A percentile compares a stretch with the other conserved stretches of the same genome.
Conservation (phyloP, 2,329 filamentous ascomycete species). For the Scortechinia acanthostroma region DNA sequence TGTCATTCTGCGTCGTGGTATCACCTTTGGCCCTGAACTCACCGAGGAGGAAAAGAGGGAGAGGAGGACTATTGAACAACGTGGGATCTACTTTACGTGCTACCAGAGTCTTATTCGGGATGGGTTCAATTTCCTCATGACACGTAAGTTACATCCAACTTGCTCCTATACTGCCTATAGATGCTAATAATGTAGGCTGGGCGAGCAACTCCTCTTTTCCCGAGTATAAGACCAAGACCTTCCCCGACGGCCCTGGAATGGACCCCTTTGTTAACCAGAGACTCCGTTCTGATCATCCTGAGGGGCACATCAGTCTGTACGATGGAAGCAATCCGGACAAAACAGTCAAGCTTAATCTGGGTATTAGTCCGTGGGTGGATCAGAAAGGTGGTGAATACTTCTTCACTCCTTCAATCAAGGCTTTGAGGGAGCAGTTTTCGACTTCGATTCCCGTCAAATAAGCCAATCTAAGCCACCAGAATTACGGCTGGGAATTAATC, state of each 20-base stretch:
- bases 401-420: not conserved
- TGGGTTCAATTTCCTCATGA: not conserved
- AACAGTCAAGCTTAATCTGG: not conserved
- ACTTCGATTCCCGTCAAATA: too few relatives aligned
- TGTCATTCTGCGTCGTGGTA: not conserved
- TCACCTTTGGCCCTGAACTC: not conserved
- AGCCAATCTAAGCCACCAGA: too few relatives aligned
- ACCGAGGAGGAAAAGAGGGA: not conserved
- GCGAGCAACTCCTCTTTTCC: too few relatives aligned
- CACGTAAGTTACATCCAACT: not conserved
- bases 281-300: not conserved
- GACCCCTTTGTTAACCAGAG: not conserved
- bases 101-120: not conserved
- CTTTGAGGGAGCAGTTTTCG: slow-evolving; percentile 1
- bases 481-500: too few relatives aligned
- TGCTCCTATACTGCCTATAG: not conserved
- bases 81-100: not conserved
- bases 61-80: not conserved
- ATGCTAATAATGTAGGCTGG: slow-evolving; percentile 1
- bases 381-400: slow-evolving; percentile 1
- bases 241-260: too few relatives aligned
- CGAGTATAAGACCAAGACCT: too few relatives aligned
- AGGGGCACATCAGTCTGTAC: not conserved
- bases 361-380: not conserved
- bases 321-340: not conserved